A percentile compares a stretch with the other conserved stretches of the same genome.
Evolutionary conservation across 176 grass and related monocot species (phyloP).

Genomic region (Melocanna baccifera): DNA sequence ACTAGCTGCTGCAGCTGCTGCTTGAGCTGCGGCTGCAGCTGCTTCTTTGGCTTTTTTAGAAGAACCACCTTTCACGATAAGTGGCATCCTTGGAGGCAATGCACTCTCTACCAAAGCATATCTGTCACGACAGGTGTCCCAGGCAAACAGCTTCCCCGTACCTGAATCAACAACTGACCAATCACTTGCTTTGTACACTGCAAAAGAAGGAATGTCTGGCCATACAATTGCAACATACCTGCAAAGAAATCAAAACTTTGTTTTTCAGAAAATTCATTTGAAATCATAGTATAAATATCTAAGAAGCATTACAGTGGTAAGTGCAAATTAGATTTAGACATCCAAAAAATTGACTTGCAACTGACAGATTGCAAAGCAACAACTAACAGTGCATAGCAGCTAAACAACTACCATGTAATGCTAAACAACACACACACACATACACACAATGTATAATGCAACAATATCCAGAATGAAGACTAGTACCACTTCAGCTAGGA

Average conservation of each 20-base stretch:
- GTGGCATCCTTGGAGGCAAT: constrained; percentile 81
- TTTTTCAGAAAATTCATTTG: constrained; percentile 12
- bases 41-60: constrained; percentile 99
- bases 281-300: not conserved
- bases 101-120: constrained; percentile 90
- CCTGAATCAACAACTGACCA: constrained; percentile 93
- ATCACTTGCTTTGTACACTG: constrained; percentile 92
- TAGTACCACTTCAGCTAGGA: constrained; percentile 20
- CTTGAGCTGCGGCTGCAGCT: constrained; percentile 87
- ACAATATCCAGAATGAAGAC: constrained; percentile 21
- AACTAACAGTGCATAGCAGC: constrained; percentile 1
- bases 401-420: constrained; percentile 18
- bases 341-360: not conserved
- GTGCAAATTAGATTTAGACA: constrained; percentile 12
- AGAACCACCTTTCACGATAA: constrained; percentile 79
- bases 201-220: constrained; percentile 96
- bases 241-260: constrained; percentile 32
- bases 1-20: constrained; percentile 78
- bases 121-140: constrained; percentile 93
- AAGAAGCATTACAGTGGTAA: not conserved
- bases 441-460: constrained; percentile 5
- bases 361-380: not conserved
- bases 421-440: not conserved
- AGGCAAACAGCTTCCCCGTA: constrained; percentile 92
- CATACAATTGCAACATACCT: constrained; percentile 93